phyloP scores from a whole-genome alignment of 306 rosid genomes.

The Trifolium fragiferum region DNA sequence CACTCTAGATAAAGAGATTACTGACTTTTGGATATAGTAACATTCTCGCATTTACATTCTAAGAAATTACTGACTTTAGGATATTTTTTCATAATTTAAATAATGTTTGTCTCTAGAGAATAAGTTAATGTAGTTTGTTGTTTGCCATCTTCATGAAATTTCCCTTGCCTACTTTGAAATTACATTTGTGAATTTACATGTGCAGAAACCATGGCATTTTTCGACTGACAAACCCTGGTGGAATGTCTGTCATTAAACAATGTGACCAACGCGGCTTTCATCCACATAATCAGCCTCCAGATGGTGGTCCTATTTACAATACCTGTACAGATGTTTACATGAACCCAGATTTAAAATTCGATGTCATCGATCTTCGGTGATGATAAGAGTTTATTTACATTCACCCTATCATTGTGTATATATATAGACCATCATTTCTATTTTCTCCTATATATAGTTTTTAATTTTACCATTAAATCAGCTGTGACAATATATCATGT shows the following conservation, averaged over 20 bases:
- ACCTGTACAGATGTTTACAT: slow-evolving; percentile 92
- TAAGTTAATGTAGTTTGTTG: background rate
- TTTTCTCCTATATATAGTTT: slow-evolving; percentile 33
- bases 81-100: background rate
- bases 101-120: background rate
- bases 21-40: background rate
- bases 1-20: background rate
- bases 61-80: background rate
- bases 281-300: slow-evolving; percentile 81
- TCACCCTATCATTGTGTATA: slow-evolving; percentile 45
- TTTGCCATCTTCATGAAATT: background rate
- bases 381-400: background rate
- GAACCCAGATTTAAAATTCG: slow-evolving; percentile 84
- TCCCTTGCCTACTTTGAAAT: background rate
- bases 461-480: slow-evolving; percentile 35
- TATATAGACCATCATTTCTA: background rate
- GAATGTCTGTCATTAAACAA: slow-evolving; percentile 87
- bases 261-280: slow-evolving; percentile 97
- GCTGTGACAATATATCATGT: slow-evolving; percentile 30
- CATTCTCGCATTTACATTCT: background rate
- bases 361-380: slow-evolving; percentile 92
- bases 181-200: slow-evolving; percentile 31
- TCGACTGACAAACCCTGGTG: slow-evolving; percentile 88
- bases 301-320: slow-evolving; percentile 86
- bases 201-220: slow-evolving; percentile 93